Evolutionary conservation across 768 basidiomycete species (phyloP).

Genomic region (Rhizopogon sp.): DNA sequence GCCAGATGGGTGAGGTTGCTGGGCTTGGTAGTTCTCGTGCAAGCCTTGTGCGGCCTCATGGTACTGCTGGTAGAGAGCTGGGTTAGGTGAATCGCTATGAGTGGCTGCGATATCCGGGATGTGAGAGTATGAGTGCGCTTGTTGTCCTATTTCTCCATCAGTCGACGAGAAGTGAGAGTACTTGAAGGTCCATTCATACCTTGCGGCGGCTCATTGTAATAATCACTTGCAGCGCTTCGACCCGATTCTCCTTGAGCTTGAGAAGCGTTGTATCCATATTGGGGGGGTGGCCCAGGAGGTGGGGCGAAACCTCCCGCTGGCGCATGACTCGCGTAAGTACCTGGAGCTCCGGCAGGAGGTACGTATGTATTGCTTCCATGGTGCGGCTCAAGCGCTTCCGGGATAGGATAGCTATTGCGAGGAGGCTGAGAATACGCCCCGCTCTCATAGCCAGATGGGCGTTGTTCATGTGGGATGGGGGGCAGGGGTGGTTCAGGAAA

Average conservation of each 20-base stretch:
- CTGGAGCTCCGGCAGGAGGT: constrained; percentile 3
- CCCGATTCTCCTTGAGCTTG: not conserved
- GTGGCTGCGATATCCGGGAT: constrained; percentile 13
- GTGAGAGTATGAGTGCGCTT: constrained; percentile 14
- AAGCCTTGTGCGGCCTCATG: constrained; percentile 18
- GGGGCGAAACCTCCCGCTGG: not conserved
- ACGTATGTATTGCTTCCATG: not conserved
- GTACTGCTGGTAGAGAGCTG: constrained; percentile 9
- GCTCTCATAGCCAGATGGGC: not conserved
- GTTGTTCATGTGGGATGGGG: not conserved
- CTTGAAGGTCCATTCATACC: not conserved
- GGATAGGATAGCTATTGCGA: not conserved
- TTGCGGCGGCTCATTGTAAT: not conserved
- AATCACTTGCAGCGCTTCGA: constrained; percentile 1
- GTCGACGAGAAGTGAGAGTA: not conserved
- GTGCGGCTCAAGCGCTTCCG: not conserved
- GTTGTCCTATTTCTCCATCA: constrained; percentile 5
- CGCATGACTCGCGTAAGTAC: not conserved
- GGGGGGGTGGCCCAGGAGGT: not conserved
- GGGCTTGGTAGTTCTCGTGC: constrained; percentile 15
- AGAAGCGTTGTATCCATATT: too few species aligned
- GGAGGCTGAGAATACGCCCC: not conserved
- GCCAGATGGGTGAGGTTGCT: constrained; percentile 1
- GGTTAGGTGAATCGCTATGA: constrained; percentile 10
- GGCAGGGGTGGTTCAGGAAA: not conserved